phyloP scores from a whole-genome alignment of 2,329 filamentous ascomycete species.

The Aspergillus glaucus region DNA sequence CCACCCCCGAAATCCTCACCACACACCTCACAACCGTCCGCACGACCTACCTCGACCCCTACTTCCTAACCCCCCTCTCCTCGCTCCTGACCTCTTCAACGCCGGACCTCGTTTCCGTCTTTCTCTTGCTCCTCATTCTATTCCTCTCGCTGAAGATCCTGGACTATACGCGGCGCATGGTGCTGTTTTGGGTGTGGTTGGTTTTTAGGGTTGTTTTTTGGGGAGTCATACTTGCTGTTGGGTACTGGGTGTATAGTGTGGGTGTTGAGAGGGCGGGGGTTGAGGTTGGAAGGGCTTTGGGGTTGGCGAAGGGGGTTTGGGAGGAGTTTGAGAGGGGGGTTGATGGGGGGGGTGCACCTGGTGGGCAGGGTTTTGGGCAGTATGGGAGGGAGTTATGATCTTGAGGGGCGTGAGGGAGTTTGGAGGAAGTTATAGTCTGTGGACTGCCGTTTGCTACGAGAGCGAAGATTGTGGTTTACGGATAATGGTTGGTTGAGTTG shows the following conservation, averaged over 20 bases:
- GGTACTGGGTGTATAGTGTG: conserved; percentile 48
- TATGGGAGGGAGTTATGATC: neutral
- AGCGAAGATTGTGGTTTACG: no score
- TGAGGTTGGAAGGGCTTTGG: conserved; percentile 47
- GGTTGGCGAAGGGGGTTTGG: conserved; percentile 60
- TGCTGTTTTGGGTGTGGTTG: conserved; percentile 72
- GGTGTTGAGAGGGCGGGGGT: conserved; percentile 28
- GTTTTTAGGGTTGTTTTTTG: conserved; percentile 59
- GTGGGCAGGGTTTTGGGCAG: conserved; percentile 31
- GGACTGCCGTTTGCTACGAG: no score
- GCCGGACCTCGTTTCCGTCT: conserved; percentile 31
- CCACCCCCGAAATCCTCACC: conserved; percentile 9
- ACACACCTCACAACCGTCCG: conserved; percentile 21
- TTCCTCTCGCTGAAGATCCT: conserved; percentile 60
- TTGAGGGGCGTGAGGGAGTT: no score
- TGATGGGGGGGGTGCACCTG: conserved; percentile 35
- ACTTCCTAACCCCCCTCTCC: conserved; percentile 39
- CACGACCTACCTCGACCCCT: conserved; percentile 43
- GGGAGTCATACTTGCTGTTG: conserved; percentile 50
- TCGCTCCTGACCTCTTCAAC: conserved; percentile 27
- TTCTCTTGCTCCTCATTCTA: conserved; percentile 53
- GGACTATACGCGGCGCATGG: conserved; percentile 62
- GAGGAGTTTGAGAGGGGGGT: conserved; percentile 47
- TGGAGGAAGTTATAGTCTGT: no score
- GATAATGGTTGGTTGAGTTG: neutral